Evolutionary conservation across 495 filamentous ascomycete species (phyloP).

Genomic region (Aspergillus heteromorphus): DNA sequence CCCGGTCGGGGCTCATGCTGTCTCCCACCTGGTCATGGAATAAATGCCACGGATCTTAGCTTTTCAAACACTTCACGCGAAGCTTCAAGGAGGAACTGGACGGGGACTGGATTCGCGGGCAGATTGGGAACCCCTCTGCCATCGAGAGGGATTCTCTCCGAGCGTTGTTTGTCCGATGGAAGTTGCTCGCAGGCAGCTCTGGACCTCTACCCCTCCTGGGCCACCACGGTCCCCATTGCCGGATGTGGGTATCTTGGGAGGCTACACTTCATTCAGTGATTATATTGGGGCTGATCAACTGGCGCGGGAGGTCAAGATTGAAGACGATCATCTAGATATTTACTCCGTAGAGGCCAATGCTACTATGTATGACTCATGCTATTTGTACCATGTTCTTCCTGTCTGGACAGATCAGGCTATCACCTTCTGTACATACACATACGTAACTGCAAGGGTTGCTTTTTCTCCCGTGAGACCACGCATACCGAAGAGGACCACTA

Average conservation of each 20-base stretch:
- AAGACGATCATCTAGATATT: too few relatives aligned
- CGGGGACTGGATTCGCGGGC: background rate
- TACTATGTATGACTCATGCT: background rate
- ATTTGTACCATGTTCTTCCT: background rate
- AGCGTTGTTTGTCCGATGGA: background rate
- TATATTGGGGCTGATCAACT: background rate
- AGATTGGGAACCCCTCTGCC: background rate
- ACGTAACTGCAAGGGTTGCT: too few relatives aligned
- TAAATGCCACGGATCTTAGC: background rate
- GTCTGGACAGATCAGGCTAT: background rate
- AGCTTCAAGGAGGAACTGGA: background rate
- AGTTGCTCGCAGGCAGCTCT: background rate
- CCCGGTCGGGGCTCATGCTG: too few relatives aligned
- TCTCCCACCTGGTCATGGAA: background rate
- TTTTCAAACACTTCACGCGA: background rate
- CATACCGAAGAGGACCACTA: too few relatives aligned
- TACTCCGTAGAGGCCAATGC: too few relatives aligned
- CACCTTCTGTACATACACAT: too few relatives aligned
- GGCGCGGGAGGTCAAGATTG: too few relatives aligned
- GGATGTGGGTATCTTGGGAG: background rate
- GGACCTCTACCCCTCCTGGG: slow-evolving; percentile 4
- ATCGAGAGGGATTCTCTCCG: background rate
- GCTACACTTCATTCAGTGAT: background rate
- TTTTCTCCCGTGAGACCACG: too few relatives aligned
- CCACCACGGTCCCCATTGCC: slow-evolving; percentile 13